Evolutionary conservation across 495 filamentous ascomycete genomes (phyloP).

Genomic region (Corynascus novoguineensis): DNA sequence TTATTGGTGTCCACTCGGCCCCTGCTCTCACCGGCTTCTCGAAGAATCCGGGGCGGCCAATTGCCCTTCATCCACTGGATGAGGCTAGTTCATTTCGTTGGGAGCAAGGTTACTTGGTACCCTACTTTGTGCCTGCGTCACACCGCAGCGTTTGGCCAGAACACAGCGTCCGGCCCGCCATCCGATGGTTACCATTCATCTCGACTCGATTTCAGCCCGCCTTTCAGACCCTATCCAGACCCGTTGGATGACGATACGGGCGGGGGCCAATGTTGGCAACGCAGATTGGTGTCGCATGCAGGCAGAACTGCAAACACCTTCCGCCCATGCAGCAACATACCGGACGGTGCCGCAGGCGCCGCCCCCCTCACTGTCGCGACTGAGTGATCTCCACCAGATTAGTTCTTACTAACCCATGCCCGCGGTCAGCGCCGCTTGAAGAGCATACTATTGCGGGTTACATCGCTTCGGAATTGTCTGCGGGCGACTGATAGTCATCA

Average conservation of each 20-base stretch:
- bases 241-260: background rate
- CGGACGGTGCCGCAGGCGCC: slow-evolving; percentile 6
- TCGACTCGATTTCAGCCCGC: background rate
- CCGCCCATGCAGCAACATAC: background rate
- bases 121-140: slow-evolving; percentile 22
- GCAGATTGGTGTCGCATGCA: background rate
- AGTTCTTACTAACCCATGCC: background rate
- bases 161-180: slow-evolving; percentile 1
- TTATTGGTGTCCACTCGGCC: background rate
- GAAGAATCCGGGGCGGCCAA: background rate
- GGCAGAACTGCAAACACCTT: background rate
- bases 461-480: background rate
- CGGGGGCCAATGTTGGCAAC: slow-evolving; percentile 6
- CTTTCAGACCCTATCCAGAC: background rate
- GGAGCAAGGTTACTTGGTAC: background rate
- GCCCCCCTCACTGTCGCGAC: background rate
- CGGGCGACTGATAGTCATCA: background rate
- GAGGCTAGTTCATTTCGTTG: slow-evolving; percentile 8
- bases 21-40: background rate
- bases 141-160: background rate
- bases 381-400: background rate
- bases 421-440: background rate
- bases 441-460: background rate
- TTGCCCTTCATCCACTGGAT: background rate
- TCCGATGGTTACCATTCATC: slow-evolving; percentile 12